phyloP scores from a whole-genome alignment of 2,329 filamentous ascomycete species.

The Claviceps paspali region DNA sequence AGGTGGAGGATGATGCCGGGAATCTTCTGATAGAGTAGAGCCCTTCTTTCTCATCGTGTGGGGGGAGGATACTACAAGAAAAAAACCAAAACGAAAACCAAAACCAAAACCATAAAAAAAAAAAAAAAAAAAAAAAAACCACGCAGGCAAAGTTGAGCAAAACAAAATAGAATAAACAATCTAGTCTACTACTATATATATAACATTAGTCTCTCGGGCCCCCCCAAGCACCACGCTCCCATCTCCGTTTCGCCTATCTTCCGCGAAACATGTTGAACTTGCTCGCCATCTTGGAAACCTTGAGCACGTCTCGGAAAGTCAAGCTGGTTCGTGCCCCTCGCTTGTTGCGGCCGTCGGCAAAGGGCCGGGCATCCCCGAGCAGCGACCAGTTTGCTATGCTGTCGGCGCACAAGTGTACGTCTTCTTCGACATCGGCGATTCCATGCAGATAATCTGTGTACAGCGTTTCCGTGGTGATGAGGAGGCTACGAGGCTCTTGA shows the following conservation, averaged over 20 bases:
- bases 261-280: slow-evolving; percentile 41
- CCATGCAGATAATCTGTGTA: slow-evolving; percentile 63
- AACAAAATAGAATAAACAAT: too few relatives aligned
- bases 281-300: slow-evolving; percentile 58
- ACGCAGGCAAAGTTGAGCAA: too few relatives aligned
- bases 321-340: slow-evolving; percentile 53
- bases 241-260: too few relatives aligned
- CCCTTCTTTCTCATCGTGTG: too few relatives aligned
- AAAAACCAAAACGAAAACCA: too few relatives aligned
- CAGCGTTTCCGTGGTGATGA: slow-evolving; percentile 53
- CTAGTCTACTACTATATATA: too few relatives aligned
- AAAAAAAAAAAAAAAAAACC: neutral
- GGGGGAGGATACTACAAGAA: too few relatives aligned
- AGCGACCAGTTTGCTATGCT: slow-evolving; percentile 61
- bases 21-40: slow-evolving; percentile 38
- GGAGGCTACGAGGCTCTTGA: slow-evolving; percentile 70
- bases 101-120: neutral
- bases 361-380: slow-evolving; percentile 33
- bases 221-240: too few relatives aligned
- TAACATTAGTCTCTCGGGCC: too few relatives aligned
- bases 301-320: slow-evolving; percentile 75
- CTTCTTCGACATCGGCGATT: slow-evolving; percentile 50
- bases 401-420: slow-evolving; percentile 44
- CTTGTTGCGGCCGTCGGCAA: slow-evolving; percentile 36
- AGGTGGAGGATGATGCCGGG: slow-evolving; percentile 68